Evolutionary conservation across 2,329 filamentous ascomycete species (phyloP).

Genomic region (Botrytis squamosa): DNA sequence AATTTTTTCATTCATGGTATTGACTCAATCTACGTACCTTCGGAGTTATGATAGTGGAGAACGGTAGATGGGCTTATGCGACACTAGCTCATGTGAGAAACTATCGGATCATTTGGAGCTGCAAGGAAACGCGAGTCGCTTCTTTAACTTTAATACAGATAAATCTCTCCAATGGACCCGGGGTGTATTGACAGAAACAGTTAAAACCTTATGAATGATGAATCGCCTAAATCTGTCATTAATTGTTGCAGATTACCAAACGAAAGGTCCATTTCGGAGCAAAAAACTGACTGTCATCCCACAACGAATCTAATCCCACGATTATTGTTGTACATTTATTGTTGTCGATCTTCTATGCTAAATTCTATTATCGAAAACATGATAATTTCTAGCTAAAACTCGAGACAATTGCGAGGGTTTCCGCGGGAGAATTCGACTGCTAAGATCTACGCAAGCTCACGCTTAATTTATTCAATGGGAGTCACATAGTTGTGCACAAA

Average conservation of each 20-base stretch:
- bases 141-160: neutral
- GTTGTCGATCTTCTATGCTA: neutral
- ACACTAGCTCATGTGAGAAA: neutral
- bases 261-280: neutral
- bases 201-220: fast-evolving
- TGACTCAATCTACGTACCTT: neutral
- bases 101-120: neutral
- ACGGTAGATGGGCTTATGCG: neutral
- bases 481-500: neutral
- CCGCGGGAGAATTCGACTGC: fast-evolving
- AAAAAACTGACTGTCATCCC: neutral
- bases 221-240: fast-evolving
- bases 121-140: neutral
- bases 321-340: fast-evolving
- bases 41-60: neutral
- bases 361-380: fast-evolving
- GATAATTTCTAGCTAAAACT: fast-evolving
- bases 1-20: neutral
- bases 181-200: fast-evolving
- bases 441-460: neutral
- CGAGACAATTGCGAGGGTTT: neutral
- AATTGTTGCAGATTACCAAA: neutral
- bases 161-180: neutral
- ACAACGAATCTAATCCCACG: neutral
- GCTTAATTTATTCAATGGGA: neutral